Base-by-base conservation (phyloP, 441 rosid species). In the Gossypium armourianum region DNA sequence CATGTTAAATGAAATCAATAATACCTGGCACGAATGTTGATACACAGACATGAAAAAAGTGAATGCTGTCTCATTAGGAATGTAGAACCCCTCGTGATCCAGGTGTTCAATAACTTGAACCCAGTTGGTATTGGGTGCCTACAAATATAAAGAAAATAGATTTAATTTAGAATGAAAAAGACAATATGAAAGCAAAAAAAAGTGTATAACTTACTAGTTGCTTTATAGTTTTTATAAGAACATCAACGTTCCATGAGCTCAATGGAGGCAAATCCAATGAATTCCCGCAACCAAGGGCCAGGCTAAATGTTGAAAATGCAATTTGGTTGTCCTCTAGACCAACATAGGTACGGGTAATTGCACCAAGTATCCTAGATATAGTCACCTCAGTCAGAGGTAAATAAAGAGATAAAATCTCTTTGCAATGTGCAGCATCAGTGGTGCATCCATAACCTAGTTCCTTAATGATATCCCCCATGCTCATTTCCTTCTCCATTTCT, bases 361-460 rank as follows among this genome's bases (percentile, higher is more conserved):
- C 77, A 69, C 91, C 91, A 43, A 92, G 82, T 80, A 95, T 79
- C 83, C 73, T 90, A 15, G 99, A 76, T 55, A 95, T 77, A n/a
- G 91, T 86, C 62, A 79, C 77, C 84, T 92, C 99, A 4, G 81
- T 82, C 78, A 95, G 58, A 0, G 99, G 97, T 55, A 77, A 71
- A 69, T 88, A 89, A 57, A 75, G 83, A 71, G 99, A 86, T 71
- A 95, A 81, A 72, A 92, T 84, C 75, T 95, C 90, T 78, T 79
- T 84, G 84, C 97, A 92, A 45, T 83, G 95, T 43, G 80, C 69
- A 70, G 81, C 84, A 81, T 87, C 93, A 80, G 82, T 77, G 2
- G 98, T 90, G 86, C 94, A 86, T 54, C 92, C 97, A 81, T 84
- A 90, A 70, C 99, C 99, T 77, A 95, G 79, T 77, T 95, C 98